Conservation (phyloP, 768 basidiomycete genomes). For the Tulasnella sp. region DNA sequence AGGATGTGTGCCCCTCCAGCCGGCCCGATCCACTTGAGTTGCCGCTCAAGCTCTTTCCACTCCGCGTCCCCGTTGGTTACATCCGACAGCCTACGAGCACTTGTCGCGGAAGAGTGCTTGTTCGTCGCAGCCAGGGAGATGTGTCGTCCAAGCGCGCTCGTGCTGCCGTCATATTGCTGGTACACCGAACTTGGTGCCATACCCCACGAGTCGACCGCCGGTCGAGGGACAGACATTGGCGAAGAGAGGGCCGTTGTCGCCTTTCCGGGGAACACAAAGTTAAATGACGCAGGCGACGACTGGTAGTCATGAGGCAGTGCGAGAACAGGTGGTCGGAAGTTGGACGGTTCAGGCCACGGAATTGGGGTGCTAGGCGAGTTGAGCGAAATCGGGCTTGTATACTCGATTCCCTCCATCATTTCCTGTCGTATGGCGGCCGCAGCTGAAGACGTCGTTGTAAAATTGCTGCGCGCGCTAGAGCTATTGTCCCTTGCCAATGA, state of each 20-base stretch:
- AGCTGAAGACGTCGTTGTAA: neutral
- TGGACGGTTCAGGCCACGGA: neutral
- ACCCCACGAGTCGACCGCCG: conserved; percentile 10
- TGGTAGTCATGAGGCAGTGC: no score
- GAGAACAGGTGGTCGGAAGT: neutral
- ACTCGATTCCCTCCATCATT: neutral
- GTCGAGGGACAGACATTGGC: neutral
- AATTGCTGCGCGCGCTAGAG: neutral
- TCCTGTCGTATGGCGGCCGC: neutral
- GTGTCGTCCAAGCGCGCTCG: neutral
- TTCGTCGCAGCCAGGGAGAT: neutral
- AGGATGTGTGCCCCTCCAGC: neutral
- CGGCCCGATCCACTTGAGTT: neutral
- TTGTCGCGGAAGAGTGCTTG: neutral
- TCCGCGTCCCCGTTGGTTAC: neutral
- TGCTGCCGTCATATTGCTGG: neutral
- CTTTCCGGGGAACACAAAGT: no score
- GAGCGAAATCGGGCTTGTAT: neutral
- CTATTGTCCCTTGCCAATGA: neutral
- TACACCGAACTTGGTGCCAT: neutral
- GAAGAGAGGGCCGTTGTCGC: neutral
- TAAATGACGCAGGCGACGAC: no score
- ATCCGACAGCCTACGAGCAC: conserved; percentile 11
- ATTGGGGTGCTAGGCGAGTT: neutral
- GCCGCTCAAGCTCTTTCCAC: conserved; percentile 14